Percentiles rank a stretch among this genome's conserved stretches.
These are phyloP conservation scores for Peterozyma xylosa DNA, from an alignment of 805 yeast species.

Conservation along the genomic window DNA sequence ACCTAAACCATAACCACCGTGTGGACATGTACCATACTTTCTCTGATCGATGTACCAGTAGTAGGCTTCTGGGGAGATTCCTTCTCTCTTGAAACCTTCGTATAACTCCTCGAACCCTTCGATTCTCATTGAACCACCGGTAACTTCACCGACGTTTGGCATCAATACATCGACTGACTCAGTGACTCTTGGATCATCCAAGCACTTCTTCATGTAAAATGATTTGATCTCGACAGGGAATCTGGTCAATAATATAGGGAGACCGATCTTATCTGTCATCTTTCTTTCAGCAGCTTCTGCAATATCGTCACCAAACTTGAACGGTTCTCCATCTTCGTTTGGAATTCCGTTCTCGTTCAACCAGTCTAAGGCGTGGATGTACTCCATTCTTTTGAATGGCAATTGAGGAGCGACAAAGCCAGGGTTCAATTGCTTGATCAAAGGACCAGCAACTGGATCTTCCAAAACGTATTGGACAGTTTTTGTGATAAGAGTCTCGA, in stretches of 20 bases:
- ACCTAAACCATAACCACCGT: conserved; percentile 99
- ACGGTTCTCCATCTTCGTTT: conserved; percentile 90
- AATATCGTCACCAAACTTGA: conserved; percentile 97
- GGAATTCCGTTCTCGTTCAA: conserved; percentile 89
- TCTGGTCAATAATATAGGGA: conserved; percentile 83
- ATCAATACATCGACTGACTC: conserved; percentile 97
- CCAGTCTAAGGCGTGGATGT: conserved; percentile 90
- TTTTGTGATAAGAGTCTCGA: conserved; percentile 70
- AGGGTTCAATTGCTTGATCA: conserved; percentile 89
- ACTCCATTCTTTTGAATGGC: conserved; percentile 90
- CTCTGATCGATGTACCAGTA: conserved; percentile 97
- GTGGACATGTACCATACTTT: conserved; percentile 96
- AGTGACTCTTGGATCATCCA: conserved; percentile 88
- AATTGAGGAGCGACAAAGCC: conserved; percentile 69
- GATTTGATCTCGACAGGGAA: conserved; percentile 98
- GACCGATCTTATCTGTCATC: conserved; percentile 93
- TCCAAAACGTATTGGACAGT: conserved; percentile 70
- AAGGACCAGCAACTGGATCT: conserved; percentile 89
- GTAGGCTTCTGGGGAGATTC: conserved; percentile 73
- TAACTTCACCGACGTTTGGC: conserved; percentile 99
- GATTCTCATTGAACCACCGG: conserved; percentile 99
- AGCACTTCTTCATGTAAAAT: conserved; percentile 93
- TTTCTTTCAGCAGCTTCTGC: conserved; percentile 99
- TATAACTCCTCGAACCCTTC: conserved; percentile 71
- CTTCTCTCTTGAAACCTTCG: conserved; percentile 91